Conservation (phyloP, 2,329 filamentous ascomycete species). For the Emmonsiellopsis sp. region DNA sequence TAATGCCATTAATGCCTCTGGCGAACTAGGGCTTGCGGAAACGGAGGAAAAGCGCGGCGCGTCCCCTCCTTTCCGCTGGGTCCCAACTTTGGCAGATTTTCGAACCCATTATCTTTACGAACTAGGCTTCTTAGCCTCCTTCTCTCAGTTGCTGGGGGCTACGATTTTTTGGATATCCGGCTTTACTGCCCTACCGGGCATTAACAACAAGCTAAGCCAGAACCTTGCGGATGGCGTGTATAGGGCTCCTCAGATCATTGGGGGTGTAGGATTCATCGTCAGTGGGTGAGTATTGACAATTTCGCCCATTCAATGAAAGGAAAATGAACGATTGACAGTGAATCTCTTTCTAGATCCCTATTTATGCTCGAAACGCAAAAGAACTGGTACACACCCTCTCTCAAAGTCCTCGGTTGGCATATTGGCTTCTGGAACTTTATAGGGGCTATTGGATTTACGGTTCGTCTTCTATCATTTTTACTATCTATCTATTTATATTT, state of each 20-base stretch:
- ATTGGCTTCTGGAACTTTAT: slow-evolving; percentile 58
- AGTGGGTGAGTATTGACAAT: slow-evolving; percentile 27
- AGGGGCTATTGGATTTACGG: slow-evolving; percentile 54
- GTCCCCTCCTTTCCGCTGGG: slow-evolving; percentile 37
- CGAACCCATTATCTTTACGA: slow-evolving; percentile 52
- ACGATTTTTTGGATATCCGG: slow-evolving; percentile 58
- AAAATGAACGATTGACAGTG: not conserved
- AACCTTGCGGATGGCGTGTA: slow-evolving; percentile 46
- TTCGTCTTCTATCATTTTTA: slow-evolving; percentile 13
- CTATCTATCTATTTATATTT: not conserved
- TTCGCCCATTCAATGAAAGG: too few species aligned
- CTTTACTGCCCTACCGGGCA: slow-evolving; percentile 51
- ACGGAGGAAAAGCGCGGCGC: not conserved
- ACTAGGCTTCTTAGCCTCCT: slow-evolving; percentile 54
- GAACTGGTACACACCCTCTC: slow-evolving; percentile 53
- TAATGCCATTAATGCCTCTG: slow-evolving; percentile 2
- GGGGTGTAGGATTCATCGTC: slow-evolving; percentile 53
- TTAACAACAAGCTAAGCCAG: slow-evolving; percentile 43
- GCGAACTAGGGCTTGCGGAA: not conserved
- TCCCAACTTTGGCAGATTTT: slow-evolving; percentile 49
- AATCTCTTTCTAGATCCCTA: slow-evolving; percentile 31
- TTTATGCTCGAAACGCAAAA: slow-evolving; percentile 61
- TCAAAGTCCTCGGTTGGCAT: slow-evolving; percentile 54
- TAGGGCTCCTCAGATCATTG: slow-evolving; percentile 56
- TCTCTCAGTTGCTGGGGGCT: slow-evolving; percentile 49